phyloP scores from a whole-genome alignment of 78 protist genomes.

The Cavenderia fasciculata region DNA sequence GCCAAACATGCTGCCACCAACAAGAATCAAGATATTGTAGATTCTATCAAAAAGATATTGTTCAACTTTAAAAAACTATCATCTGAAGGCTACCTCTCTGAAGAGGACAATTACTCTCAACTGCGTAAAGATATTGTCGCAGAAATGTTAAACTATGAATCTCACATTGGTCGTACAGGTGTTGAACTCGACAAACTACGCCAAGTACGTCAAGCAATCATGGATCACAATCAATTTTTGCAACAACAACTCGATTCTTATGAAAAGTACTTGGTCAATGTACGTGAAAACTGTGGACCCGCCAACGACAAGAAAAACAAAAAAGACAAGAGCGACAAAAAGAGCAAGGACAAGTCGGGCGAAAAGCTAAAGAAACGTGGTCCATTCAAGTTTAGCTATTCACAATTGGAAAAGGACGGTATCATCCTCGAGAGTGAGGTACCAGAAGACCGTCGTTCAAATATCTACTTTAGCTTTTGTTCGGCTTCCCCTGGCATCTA shows the following conservation, averaged over 20 bases:
- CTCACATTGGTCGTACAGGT: constrained; percentile 17
- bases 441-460: constrained; percentile 80
- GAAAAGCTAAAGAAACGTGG: constrained; percentile 26
- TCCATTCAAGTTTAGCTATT: constrained; percentile 74
- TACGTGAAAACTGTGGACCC: constrained; percentile 60
- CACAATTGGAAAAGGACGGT: constrained; percentile 82
- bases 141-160: constrained; percentile 49
- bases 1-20: constrained; percentile 36
- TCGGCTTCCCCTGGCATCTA: constrained; percentile 71
- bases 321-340: constrained; percentile 28
- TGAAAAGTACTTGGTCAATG: constrained; percentile 75
- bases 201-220: constrained; percentile 46
- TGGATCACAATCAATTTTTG: constrained; percentile 69
- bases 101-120: constrained; percentile 52
- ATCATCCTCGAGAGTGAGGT: constrained; percentile 79
- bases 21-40: constrained; percentile 64
- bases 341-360: not conserved
- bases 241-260: constrained; percentile 76
- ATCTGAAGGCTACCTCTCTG: not conserved
- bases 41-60: constrained; percentile 50
- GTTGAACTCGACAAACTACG: constrained; percentile 49
- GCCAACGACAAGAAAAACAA: not conserved
- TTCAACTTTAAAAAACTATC: constrained; percentile 51
- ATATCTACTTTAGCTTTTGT: constrained; percentile 60
- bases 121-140: constrained; percentile 64